These are phyloP conservation scores for Centrapalus pauciflorus DNA, from an alignment of 129 eudicot genomes.

Conservation along the genomic window DNA sequence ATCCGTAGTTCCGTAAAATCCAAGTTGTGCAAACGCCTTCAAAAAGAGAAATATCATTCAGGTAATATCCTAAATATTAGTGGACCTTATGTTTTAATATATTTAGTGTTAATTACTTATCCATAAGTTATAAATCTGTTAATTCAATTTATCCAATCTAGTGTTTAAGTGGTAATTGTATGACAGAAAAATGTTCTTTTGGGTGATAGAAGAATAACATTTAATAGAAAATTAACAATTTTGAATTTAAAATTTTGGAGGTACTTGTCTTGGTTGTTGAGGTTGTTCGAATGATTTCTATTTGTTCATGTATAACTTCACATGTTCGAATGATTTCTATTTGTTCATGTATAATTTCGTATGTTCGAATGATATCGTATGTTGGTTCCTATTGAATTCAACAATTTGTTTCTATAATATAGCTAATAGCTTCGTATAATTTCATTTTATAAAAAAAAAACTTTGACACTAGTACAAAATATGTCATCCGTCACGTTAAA, in stretches of 20 bases:
- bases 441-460: too few relatives aligned
- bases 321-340: too few relatives aligned
- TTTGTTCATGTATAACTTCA: too few relatives aligned
- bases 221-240: too few relatives aligned
- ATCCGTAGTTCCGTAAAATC: conserved; percentile 66
- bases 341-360: too few relatives aligned
- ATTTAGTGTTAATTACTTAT: neutral
- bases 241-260: neutral
- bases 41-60: conserved; percentile 60
- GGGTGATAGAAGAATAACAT: neutral
- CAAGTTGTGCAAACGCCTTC: conserved; percentile 82
- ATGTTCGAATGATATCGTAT: too few relatives aligned
- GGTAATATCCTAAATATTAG: conserved; percentile 32
- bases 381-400: too few relatives aligned
- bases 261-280: neutral
- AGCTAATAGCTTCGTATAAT: too few relatives aligned
- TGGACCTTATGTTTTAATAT: neutral
- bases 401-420: too few relatives aligned
- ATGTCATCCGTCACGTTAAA: too few relatives aligned
- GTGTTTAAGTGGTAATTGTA: neutral
- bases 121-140: neutral
- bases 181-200: neutral
- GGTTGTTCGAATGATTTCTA: too few relatives aligned
- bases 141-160: neutral
- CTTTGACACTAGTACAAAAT: too few relatives aligned